Percentiles rank a stretch among this genome's conserved stretches.
These are phyloP conservation scores for Vanderwaltozyma polyspora DNA, from an alignment of 805 yeast species.

Conservation along the genomic window DNA sequence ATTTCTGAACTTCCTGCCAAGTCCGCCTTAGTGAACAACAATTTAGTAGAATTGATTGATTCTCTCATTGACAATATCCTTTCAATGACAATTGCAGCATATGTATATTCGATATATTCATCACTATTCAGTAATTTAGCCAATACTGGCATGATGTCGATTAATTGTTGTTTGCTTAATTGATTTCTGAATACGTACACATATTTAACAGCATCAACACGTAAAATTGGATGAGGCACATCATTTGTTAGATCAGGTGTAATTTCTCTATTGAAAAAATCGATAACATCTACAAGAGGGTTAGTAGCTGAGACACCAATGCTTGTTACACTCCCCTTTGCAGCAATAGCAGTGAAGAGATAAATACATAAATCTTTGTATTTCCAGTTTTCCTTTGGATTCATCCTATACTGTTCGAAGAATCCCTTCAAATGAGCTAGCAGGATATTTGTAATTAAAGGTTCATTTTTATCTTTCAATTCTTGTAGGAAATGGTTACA, in stretches of 20 bases:
- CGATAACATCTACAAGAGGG: constrained; percentile 71
- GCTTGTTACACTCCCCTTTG: constrained; percentile 79
- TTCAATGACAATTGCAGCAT: constrained; percentile 88
- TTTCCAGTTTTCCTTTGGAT: constrained; percentile 55
- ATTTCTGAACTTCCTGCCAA: constrained; percentile 51
- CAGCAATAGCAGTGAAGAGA: constrained; percentile 78
- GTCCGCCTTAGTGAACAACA: constrained; percentile 65
- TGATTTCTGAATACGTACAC: constrained; percentile 87
- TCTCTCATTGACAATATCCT: constrained; percentile 71
- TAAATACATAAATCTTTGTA: constrained; percentile 79
- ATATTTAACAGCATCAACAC: constrained; percentile 87
- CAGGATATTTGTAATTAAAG: constrained; percentile 61
- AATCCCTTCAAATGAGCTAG: constrained; percentile 61
- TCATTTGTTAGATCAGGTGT: constrained; percentile 66
- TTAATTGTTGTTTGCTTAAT: constrained; percentile 71
- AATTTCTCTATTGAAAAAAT: constrained; percentile 69
- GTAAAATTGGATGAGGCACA: constrained; percentile 61
- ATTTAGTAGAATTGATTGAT: constrained; percentile 34
- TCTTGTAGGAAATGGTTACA: constrained; percentile 89
- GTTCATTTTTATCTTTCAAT: constrained; percentile 67
- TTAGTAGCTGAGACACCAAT: constrained; percentile 84
- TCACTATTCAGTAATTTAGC: constrained; percentile 54
- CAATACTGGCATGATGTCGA: constrained; percentile 69
- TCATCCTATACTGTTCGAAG: constrained; percentile 38
- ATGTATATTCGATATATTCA: constrained; percentile 80